Base-by-base conservation (phyloP, 2,329 filamentous ascomycete species). In the Pyrenophora teres region DNA sequence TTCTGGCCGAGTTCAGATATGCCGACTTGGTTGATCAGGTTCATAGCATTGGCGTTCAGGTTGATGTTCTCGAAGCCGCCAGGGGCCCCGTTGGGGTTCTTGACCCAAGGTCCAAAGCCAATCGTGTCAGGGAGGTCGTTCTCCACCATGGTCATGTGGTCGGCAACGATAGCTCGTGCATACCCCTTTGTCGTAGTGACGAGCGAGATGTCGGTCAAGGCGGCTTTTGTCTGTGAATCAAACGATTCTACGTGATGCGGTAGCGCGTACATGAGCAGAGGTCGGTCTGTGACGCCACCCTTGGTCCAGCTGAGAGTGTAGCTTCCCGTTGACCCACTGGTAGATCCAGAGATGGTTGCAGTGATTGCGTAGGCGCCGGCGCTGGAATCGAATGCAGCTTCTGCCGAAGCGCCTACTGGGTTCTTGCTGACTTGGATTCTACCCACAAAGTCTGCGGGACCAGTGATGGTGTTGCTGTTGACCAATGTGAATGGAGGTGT, bases 201-300 rank as follows among this genome's bases (percentile, higher is more conserved):
- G 45, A 97, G 77, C 54, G 83, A 78, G 6, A 95, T 73, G 12
- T 78, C 68, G 6, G 76, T 82, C 25, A 71, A 40, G 38, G 78
- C 65, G 12, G 78, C 78, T 30, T 79, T 75, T 2, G 84, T 86
- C 3, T 72, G 71, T 2, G 72, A 59, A 60, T 90, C 84, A 59
- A 97, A 94, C 0, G 90, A 90, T 36, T 86, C 79, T 1, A 90
- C 72, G 58, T 97, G 94, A 72, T 99, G 94, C 33, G 93, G 91
- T 44, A 99, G 77, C 15, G 92, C 92, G 70, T 89, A 97, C 88
- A 96, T 95, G 58, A 94, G 78, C 38, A 96, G 78, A 2, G 79
- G 81, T 31, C 83, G 56, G 30, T 41, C 52, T 12, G 52, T 37
- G 25, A 87, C 78, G 5, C 93, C 94, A 0, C 77, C 82, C 67